Evolutionary conservation across 257 asterid genomes (phyloP).

Genomic region (Thymus mandschuricus): DNA sequence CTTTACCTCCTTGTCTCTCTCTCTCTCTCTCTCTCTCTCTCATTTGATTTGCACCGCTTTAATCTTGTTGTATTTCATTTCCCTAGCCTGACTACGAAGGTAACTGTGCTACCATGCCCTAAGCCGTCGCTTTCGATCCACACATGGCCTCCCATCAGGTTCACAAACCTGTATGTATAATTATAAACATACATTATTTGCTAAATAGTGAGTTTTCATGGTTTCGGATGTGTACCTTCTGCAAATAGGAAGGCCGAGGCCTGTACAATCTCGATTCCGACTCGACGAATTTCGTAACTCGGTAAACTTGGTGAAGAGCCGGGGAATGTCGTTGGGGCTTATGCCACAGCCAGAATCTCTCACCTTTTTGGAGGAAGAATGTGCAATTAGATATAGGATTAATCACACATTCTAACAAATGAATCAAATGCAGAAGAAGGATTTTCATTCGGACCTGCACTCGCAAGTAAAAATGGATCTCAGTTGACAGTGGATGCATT

Average conservation of each 20-base stretch:
- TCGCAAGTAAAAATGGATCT: conserved; percentile 59
- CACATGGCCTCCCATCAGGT: conserved; percentile 68
- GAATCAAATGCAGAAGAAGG: background rate
- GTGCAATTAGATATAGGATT: background rate
- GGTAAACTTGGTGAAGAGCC: conserved; percentile 57
- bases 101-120: conserved; percentile 61
- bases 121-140: conserved; percentile 71
- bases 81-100: conserved; percentile 54
- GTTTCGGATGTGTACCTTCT: conserved; percentile 46
- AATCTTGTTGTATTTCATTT: conserved; percentile 36
- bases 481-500: conserved; percentile 41
- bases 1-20: background rate
- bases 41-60: background rate
- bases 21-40: too few relatives aligned
- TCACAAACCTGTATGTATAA: conserved; percentile 46
- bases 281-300: conserved; percentile 41
- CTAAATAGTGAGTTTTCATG: background rate
- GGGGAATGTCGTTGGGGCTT: conserved; percentile 57
- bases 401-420: background rate
- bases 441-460: conserved; percentile 56
- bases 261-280: conserved; percentile 44
- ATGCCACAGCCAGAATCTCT: conserved; percentile 75
- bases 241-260: conserved; percentile 82
- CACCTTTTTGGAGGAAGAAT: conserved; percentile 38
- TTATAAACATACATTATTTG: background rate